Evolutionary conservation across 1,284 basidiomycete genomes (phyloP).

Genomic region (Ganoderma boninense): DNA sequence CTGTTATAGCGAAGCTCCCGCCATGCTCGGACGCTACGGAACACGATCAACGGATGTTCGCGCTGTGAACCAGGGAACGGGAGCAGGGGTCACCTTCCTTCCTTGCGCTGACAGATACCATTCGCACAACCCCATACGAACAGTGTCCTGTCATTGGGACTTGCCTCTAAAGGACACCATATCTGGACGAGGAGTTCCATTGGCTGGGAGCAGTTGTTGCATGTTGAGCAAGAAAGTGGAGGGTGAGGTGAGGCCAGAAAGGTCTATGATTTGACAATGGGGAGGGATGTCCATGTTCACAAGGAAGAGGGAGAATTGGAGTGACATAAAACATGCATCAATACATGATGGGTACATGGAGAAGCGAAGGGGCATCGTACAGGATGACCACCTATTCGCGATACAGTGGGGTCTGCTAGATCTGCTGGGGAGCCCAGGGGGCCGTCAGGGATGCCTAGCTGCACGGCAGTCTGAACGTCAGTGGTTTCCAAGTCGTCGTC

Average conservation of each 20-base stretch:
- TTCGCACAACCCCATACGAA: conserved; percentile 84
- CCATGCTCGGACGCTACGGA: conserved; percentile 76
- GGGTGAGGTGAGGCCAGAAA: conserved; percentile 44
- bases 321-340: conserved; percentile 37
- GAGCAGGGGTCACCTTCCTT: conserved; percentile 55
- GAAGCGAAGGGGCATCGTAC: conserved; percentile 65
- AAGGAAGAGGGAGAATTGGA: conserved; percentile 13
- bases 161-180: conserved; percentile 87
- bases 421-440: conserved; percentile 62
- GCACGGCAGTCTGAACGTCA: conserved; percentile 73
- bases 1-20: conserved; percentile 75
- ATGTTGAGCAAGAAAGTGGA: conserved; percentile 52
- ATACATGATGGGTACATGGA: conserved; percentile 52
- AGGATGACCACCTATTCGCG: conserved; percentile 86
- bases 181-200: conserved; percentile 85
- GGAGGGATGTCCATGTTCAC: not conserved
- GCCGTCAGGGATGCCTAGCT: conserved; percentile 83
- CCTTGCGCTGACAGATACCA: conserved; percentile 72
- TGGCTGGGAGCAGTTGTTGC: conserved; percentile 71
- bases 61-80: conserved; percentile 9
- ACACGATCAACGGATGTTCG: conserved; percentile 15
- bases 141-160: conserved; percentile 80
- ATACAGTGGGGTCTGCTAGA: conserved; percentile 76
- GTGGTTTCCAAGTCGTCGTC: conserved; percentile 62
- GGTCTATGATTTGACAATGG: conserved; percentile 32